Evolutionary conservation across 1,284 basidiomycete genomes (phyloP), one percentile per base, ranked within the genome.

Genomic region (Microbotryomycetes sp.): DNA sequence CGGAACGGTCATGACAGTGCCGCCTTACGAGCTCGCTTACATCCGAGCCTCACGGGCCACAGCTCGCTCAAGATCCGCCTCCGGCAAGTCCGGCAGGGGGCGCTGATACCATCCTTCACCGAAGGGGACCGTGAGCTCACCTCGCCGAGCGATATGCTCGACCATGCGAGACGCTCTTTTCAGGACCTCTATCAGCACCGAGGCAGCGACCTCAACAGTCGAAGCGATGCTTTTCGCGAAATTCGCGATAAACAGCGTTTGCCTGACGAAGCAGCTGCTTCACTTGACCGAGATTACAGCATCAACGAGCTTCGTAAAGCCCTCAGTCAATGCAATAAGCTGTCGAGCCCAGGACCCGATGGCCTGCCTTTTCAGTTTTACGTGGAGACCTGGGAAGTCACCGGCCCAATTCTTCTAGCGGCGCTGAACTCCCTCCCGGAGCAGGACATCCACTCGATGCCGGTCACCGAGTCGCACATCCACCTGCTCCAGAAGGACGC

Each of bases 31-130:
- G 56, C 56, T n/a, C 26, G 56, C 4, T 28, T 58, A 15, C 56
- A 46, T 52, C 30, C 26, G 27, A 4, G 31, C 23, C 26, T 52
- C 7, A 24, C 28, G 15, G 56, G 56, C 4, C 23, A 28, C 21
- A 18, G 28, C 23, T 58, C 56, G 16, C 47, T 58, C n/a, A 45
- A 58, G n/a, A 51, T 58, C 52, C 56, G 56, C 9, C 23, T 58
- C 15, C 56, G 56, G 3, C 56, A 58, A 58, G 49, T 58, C 23
- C 47, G 56, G 16, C 48, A 58, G 41, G 9, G 31, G 45, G 47
- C 50, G 29, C 16, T 58, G 5, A 29, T 58, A 7, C 56, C 56
- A 11, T 52, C 29, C 15, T 23, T 58, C 24, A 58, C 29, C 29
- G 27, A 23, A 48, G 27, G 26, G 23, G 31, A 41, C n/a, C 31